Evolutionary conservation across 768 basidiomycete genomes (phyloP).

Genomic region (Collybiopsis luxurians): DNA sequence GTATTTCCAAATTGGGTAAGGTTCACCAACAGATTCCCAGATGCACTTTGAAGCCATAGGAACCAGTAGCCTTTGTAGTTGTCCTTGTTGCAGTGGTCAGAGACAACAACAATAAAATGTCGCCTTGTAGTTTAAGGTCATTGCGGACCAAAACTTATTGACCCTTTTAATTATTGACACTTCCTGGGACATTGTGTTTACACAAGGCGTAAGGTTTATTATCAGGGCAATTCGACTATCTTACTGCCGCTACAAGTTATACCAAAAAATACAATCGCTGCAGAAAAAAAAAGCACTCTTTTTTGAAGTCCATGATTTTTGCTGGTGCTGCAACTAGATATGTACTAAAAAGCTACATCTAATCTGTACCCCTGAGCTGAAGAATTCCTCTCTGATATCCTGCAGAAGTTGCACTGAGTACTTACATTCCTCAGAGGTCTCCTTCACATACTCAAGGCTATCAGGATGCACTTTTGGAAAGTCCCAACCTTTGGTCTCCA

Average conservation of each 20-base stretch:
- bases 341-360: background rate
- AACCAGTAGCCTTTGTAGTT: too few relatives aligned
- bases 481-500: background rate
- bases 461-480: background rate
- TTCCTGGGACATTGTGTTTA: too few relatives aligned
- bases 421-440: background rate
- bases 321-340: background rate
- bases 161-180: too few relatives aligned
- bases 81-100: too few relatives aligned
- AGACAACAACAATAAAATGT: too few relatives aligned
- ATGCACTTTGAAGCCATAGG: too few relatives aligned
- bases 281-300: background rate
- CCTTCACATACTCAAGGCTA: background rate
- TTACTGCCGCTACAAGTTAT: too few relatives aligned
- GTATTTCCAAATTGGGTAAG: too few relatives aligned
- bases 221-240: too few relatives aligned
- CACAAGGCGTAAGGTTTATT: too few relatives aligned
- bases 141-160: background rate
- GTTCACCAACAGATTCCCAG: too few relatives aligned
- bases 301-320: background rate
- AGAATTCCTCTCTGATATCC: background rate
- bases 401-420: background rate
- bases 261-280: too few relatives aligned
- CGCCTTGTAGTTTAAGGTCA: background rate
- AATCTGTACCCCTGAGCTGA: background rate